Conservation (phyloP, 805 yeast genomes). For the Candida bentonensis region DNA sequence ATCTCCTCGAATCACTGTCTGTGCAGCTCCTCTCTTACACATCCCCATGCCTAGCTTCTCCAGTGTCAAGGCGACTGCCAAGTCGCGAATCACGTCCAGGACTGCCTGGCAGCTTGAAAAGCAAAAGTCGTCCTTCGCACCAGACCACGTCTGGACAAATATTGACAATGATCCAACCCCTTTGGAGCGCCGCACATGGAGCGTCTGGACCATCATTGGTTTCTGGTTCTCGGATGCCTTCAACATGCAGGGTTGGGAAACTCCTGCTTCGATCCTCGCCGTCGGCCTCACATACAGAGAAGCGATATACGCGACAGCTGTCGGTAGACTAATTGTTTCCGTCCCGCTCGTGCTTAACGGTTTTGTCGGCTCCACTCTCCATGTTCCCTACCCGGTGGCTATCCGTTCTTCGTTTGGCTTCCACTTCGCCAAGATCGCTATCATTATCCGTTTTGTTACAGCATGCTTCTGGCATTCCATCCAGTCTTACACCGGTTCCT, state of each 20-base stretch:
- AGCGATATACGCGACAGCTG: conserved; percentile 5
- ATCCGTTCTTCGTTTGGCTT: background rate
- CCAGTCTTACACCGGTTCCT: conserved; percentile 15
- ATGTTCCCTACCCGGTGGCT: conserved; percentile 1
- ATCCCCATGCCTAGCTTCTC: no score
- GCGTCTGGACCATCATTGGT: conserved; percentile 9
- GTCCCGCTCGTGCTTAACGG: conserved; percentile 6
- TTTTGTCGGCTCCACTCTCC: conserved; percentile 4
- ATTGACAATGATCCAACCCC: conserved; percentile 8
- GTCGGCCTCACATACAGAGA: conserved; percentile 11
- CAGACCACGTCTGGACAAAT: conserved; percentile 13
- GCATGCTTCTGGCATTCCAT: conserved; percentile 31
- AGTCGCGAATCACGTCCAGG: conserved; percentile 10
- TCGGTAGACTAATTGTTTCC: conserved; percentile 7
- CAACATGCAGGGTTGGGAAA: conserved; percentile 12
- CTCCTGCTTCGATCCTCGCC: conserved; percentile 9
- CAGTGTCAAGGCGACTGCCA: conserved; percentile 2
- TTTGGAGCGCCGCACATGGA: conserved; percentile 10
- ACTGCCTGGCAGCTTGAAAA: conserved; percentile 14
- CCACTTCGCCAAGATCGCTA: background rate
- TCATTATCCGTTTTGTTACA: conserved; percentile 11
- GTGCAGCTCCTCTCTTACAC: no score
- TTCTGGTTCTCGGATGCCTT: conserved; percentile 12
- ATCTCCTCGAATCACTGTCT: no score
- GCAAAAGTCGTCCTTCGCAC: conserved; percentile 12